A percentile compares a stretch with the other conserved stretches of the same genome.
phyloP scores from a whole-genome alignment of 495 filamentous ascomycete species.

The Aspergillus cristatus region DNA sequence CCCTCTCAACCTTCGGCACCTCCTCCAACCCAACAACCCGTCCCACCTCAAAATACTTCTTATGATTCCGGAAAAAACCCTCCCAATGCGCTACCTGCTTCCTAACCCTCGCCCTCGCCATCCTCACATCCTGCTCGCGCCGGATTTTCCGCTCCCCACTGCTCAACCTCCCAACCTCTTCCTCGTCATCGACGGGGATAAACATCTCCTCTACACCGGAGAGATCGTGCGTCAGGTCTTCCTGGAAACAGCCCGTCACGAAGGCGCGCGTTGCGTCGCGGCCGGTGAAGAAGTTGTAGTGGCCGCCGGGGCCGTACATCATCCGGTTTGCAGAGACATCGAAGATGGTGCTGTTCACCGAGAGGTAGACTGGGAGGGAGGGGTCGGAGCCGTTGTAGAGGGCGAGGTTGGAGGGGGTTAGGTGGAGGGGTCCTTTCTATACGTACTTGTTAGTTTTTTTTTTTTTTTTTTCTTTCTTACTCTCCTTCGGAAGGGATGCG shows the following conservation, averaged over 20 bases:
- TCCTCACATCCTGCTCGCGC: constrained; percentile 42
- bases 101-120: constrained; percentile 32
- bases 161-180: constrained; percentile 32
- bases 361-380: constrained; percentile 73
- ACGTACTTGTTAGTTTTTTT: not conserved
- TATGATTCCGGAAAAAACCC: constrained; percentile 65
- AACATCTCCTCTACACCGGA: constrained; percentile 84
- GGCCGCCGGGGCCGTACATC: constrained; percentile 84
- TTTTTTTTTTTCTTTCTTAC: not conserved
- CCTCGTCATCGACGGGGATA: constrained; percentile 61
- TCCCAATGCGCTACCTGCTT: constrained; percentile 38
- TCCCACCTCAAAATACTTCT: constrained; percentile 68
- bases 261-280: constrained; percentile 81
- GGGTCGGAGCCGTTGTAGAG: constrained; percentile 72
- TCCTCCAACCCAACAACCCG: constrained; percentile 38
- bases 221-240: constrained; percentile 74
- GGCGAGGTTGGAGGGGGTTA: constrained; percentile 66
- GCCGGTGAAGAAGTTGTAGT: constrained; percentile 82
- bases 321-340: constrained; percentile 69
- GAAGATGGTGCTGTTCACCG: constrained; percentile 89
- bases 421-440: constrained; percentile 43
- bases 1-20: constrained; percentile 25
- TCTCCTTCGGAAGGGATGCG: constrained; percentile 3
- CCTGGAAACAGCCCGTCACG: constrained; percentile 92
- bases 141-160: constrained; percentile 44